phyloP scores from a whole-genome alignment of 1,284 basidiomycete species.

The Ceratobasidium sp. region DNA sequence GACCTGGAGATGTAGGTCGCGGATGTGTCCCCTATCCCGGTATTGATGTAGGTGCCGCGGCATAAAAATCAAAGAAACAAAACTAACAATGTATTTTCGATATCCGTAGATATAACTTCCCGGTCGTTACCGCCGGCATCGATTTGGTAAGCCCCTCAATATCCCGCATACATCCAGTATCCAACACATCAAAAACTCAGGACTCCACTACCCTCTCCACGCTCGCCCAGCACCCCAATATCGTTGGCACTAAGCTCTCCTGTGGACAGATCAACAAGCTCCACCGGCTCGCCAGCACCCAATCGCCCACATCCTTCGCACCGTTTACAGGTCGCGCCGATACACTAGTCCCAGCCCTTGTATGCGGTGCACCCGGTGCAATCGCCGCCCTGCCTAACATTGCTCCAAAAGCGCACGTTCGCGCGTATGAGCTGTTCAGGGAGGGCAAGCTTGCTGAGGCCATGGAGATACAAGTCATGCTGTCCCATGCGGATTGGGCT shows the following conservation, averaged over 20 bases:
- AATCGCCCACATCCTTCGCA: conserved; percentile 48
- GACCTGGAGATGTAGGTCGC: conserved; percentile 29
- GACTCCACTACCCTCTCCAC: conserved; percentile 48
- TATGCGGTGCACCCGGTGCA: conserved; percentile 52
- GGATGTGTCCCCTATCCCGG: conserved; percentile 50
- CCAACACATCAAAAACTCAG: no score
- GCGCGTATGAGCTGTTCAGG: conserved; percentile 53
- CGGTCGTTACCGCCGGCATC: conserved; percentile 49
- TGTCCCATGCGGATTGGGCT: conserved; percentile 82
- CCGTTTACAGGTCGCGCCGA: conserved; percentile 51
- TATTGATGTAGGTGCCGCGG: conserved; percentile 34
- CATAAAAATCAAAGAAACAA: no score
- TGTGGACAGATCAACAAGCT: conserved; percentile 50
- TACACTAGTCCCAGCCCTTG: conserved; percentile 49
- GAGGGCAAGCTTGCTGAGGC: conserved; percentile 47
- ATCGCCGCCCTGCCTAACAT: conserved; percentile 58
- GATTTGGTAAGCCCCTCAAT: no score
- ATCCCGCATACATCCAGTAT: no score
- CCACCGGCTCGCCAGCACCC: conserved; percentile 28
- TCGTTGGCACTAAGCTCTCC: conserved; percentile 51
- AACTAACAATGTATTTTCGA: no score
- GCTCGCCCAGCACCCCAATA: conserved; percentile 51
- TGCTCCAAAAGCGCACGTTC: conserved; percentile 53
- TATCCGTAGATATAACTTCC: conserved; percentile 50
- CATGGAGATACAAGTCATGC: conserved; percentile 60